A percentile compares a stretch with the other conserved stretches of the same genome.
Conservation (phyloP, 306 rosid species). For the Spatholobus suberectus region DNA sequence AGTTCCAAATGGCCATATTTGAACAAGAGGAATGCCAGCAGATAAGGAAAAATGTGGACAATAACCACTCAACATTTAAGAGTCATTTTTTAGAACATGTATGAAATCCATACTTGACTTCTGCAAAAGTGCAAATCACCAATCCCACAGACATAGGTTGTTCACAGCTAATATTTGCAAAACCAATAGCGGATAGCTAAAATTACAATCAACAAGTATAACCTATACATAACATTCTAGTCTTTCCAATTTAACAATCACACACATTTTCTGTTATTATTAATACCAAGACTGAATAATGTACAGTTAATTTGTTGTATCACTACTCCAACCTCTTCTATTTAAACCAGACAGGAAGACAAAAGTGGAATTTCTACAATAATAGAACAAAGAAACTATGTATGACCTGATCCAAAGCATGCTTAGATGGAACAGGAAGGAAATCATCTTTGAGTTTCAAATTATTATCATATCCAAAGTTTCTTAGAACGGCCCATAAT, state of each 20-base stretch:
- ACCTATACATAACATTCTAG: conserved; percentile 10
- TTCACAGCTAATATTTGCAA: conserved; percentile 24
- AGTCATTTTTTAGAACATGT: neutral
- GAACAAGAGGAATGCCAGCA: conserved; percentile 11
- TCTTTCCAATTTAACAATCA: conserved; percentile 22
- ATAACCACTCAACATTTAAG: neutral
- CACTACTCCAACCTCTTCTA: conserved; percentile 26
- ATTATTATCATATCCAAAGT: conserved; percentile 83
- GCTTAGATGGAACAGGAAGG: conserved; percentile 75
- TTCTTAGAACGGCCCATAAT: conserved; percentile 87
- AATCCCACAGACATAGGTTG: conserved; percentile 4
- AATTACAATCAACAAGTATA: conserved; percentile 8
- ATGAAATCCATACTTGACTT: conserved; percentile 31
- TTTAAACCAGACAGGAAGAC: conserved; percentile 33
- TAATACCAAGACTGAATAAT: conserved; percentile 16
- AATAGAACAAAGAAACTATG: conserved; percentile 12
- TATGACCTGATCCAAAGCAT: conserved; percentile 81
- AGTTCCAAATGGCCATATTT: conserved; percentile 1
- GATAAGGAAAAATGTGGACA: conserved; percentile 10
- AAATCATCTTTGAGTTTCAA: conserved; percentile 76
- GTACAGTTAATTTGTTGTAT: conserved; percentile 22
- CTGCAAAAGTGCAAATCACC: conserved; percentile 15
- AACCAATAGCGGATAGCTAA: conserved; percentile 22
- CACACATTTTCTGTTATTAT: neutral
- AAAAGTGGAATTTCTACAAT: conserved; percentile 40